Percentiles rank a stretch among this genome's conserved stretches.
Evolutionary conservation across 2,329 filamentous ascomycete species (phyloP).

Genomic region (Chaetomium olivaceum): DNA sequence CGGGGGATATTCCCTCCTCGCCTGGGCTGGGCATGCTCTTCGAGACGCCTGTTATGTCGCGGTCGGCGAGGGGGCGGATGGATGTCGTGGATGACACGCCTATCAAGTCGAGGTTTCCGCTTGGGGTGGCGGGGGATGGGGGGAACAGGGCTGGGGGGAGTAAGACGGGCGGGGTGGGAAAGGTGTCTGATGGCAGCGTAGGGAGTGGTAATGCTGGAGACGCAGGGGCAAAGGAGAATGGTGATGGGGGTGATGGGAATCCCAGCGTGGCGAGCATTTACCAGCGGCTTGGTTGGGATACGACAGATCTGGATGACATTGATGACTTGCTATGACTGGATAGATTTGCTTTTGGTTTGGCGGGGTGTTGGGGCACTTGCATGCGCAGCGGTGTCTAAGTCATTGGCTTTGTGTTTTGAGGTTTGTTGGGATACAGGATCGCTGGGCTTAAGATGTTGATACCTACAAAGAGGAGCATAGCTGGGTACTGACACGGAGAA

Average conservation of each 20-base stretch:
- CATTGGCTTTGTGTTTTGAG: background rate
- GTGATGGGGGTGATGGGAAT: background rate
- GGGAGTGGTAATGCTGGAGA: constrained; percentile 24
- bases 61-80: constrained; percentile 4
- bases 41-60: constrained; percentile 35
- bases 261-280: constrained; percentile 50
- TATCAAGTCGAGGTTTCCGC: constrained; percentile 24
- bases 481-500: background rate
- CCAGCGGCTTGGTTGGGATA: constrained; percentile 59
- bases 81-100: constrained; percentile 28
- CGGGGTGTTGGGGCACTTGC: background rate
- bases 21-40: constrained; percentile 30
- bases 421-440: background rate
- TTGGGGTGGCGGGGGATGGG: constrained; percentile 7
- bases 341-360: background rate
- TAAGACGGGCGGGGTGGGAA: background rate
- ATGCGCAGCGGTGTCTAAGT: background rate
- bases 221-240: constrained; percentile 14
- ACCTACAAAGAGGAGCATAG: background rate
- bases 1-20: constrained; percentile 24
- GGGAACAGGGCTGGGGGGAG: background rate
- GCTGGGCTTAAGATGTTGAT: background rate
- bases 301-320: constrained; percentile 51
- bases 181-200: constrained; percentile 5
- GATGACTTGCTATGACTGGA: constrained; percentile 34